Percentiles rank a stretch among this genome's conserved stretches.
Conservation (phyloP, 768 basidiomycete species). For the Boletus barrowsii region DNA sequence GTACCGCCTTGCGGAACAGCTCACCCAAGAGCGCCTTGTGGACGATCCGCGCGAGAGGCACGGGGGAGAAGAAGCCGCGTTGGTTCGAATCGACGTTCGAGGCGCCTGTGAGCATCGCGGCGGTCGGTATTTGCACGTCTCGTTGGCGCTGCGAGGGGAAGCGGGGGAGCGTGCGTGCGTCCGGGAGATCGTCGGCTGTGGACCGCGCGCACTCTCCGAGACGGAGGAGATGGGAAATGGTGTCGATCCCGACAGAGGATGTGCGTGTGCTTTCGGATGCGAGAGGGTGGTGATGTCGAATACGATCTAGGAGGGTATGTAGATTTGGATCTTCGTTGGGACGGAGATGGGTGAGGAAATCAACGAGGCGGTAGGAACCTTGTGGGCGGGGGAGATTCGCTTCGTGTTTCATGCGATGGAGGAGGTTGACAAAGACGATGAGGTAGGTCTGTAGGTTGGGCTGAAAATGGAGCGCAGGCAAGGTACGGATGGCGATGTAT, state of each 20-base stretch:
- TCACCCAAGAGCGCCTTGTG: constrained; percentile 17
- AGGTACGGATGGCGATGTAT: constrained; percentile 36
- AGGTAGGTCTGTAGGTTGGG: constrained; percentile 39
- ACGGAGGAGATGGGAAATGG: constrained; percentile 21
- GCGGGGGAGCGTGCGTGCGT: background rate
- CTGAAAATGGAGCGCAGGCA: constrained; percentile 27
- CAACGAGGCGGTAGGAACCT: constrained; percentile 18
- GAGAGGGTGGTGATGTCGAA: background rate
- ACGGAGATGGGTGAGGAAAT: constrained; percentile 22
- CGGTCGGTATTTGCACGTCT: constrained; percentile 10
- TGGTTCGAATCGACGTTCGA: background rate
- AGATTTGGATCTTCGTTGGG: constrained; percentile 19
- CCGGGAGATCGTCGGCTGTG: constrained; percentile 3
- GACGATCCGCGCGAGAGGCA: constrained; percentile 23
- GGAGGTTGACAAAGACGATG: constrained; percentile 39
- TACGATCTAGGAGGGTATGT: constrained; percentile 13
- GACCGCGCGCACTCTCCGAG: constrained; percentile 9
- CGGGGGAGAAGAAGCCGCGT: constrained; percentile 14
- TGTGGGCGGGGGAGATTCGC: background rate
- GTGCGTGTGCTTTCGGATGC: background rate
- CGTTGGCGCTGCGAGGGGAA: background rate
- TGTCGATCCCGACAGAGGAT: constrained; percentile 12
- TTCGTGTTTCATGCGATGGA: constrained; percentile 29
- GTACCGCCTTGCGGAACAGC: constrained; percentile 21
- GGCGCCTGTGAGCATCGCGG: constrained; percentile 16